Conservation (phyloP, 176 grass and related monocot species). For the Rhynchospora tenuis region DNA sequence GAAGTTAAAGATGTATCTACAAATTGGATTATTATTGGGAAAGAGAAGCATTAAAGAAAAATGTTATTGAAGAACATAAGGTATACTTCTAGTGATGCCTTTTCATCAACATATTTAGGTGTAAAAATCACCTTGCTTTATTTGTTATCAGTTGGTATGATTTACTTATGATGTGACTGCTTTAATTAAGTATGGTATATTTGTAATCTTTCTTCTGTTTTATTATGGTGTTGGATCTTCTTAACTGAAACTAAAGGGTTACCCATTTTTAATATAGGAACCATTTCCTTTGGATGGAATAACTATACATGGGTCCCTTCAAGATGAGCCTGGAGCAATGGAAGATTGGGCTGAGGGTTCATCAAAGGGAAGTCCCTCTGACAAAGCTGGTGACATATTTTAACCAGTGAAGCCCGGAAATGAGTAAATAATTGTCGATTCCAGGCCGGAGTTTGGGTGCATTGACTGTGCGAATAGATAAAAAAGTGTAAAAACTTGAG, state of each 20-base stretch:
- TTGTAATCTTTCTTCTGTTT: neutral
- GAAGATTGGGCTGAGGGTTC: conserved; percentile 26
- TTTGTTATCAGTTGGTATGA: neutral
- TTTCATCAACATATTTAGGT: neutral
- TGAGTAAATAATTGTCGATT: conserved; percentile 7
- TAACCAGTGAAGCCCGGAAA: neutral
- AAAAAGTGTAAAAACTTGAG: conserved; percentile 9
- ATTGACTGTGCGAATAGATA: neutral
- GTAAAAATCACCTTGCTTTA: neutral
- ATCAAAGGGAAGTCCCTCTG: conserved; percentile 31
- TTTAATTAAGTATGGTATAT: neutral
- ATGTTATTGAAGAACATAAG: neutral
- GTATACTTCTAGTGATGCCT: neutral
- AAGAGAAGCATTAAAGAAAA: neutral
- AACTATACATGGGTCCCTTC: conserved; percentile 33
- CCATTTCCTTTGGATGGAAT: conserved; percentile 54
- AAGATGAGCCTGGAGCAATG: conserved; percentile 25
- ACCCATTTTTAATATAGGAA: conserved; percentile 36
- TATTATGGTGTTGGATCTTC: neutral
- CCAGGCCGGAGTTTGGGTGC: neutral
- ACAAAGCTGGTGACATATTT: neutral
- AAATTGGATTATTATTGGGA: neutral
- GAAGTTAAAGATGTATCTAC: neutral
- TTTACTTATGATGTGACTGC: neutral
- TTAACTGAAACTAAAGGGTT: neutral